Percentiles rank a stretch among this genome's conserved stretches.
Evolutionary conservation across 2,329 filamentous ascomycete genomes (phyloP).

Genomic region (Ustulina deusta): DNA sequence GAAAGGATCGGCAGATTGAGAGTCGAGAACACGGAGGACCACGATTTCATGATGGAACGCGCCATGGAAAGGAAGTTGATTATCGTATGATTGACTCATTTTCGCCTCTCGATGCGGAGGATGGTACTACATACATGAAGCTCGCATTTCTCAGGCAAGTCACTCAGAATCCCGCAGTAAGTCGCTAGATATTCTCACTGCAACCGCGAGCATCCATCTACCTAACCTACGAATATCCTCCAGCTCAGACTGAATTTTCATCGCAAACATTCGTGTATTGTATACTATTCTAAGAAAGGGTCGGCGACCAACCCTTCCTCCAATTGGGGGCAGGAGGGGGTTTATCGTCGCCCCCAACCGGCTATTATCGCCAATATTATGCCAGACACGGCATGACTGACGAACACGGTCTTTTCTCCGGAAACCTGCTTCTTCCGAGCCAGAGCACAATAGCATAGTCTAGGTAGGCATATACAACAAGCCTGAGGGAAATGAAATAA

Average conservation of each 20-base stretch:
- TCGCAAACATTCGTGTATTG: neutral
- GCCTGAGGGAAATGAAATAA: neutral
- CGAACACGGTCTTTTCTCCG: slow-evolving; percentile 9
- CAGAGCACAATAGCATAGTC: neutral
- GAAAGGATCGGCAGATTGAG: neutral
- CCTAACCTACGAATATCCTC: neutral
- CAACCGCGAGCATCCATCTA: neutral
- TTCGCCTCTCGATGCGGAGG: neutral
- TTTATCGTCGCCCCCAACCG: slow-evolving; percentile 16
- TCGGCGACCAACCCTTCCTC: neutral
- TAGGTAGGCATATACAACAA: neutral
- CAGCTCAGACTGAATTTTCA: neutral
- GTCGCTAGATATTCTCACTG: neutral
- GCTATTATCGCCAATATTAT: slow-evolving; percentile 32
- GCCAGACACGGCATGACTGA: slow-evolving; percentile 27
- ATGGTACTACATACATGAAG: neutral
- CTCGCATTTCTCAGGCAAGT: neutral
- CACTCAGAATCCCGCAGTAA: neutral
- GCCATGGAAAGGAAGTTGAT: neutral
- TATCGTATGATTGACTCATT: neutral
- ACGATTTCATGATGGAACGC: slow-evolving; percentile 2
- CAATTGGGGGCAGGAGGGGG: neutral
- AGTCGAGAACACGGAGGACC: neutral
- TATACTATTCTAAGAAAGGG: neutral
- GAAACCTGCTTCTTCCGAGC: neutral